These are phyloP conservation scores for Ganoderma multipileum DNA, from an alignment of 1,284 basidiomycete genomes.

Conservation along the genomic window DNA sequence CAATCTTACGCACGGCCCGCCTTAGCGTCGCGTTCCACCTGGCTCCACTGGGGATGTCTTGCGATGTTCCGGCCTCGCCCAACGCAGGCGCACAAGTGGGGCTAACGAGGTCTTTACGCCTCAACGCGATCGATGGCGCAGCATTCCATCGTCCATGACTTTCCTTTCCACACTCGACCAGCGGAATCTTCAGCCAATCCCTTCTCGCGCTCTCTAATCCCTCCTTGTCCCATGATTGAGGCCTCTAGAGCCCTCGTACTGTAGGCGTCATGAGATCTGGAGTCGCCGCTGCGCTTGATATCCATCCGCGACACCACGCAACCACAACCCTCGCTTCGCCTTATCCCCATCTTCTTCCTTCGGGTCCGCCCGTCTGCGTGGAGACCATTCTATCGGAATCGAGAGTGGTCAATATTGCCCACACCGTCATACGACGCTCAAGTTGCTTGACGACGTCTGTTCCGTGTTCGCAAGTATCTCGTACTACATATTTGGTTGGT, in stretches of 20 bases:
- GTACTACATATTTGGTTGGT: no score
- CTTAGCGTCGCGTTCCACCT: neutral
- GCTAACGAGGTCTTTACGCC: neutral
- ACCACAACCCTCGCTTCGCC: neutral
- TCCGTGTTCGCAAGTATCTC: no score
- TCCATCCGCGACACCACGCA: neutral
- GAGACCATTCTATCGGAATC: neutral
- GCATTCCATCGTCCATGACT: neutral
- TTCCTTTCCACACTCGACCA: neutral
- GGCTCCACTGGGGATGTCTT: neutral
- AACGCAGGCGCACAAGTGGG: neutral
- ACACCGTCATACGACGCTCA: neutral
- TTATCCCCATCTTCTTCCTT: neutral
- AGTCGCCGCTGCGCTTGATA: neutral
- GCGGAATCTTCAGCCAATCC: no score
- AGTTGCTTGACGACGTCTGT: neutral
- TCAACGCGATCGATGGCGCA: neutral
- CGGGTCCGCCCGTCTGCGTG: neutral
- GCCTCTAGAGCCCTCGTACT: neutral
- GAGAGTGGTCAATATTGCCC: neutral
- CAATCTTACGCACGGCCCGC: neutral
- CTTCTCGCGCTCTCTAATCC: neutral
- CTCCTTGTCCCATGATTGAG: neutral
- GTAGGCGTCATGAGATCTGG: neutral
- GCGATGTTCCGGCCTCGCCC: neutral